Base-by-base conservation (phyloP, 2,329 filamentous ascomycete genomes). In the Colletotrichum plurivorum region DNA sequence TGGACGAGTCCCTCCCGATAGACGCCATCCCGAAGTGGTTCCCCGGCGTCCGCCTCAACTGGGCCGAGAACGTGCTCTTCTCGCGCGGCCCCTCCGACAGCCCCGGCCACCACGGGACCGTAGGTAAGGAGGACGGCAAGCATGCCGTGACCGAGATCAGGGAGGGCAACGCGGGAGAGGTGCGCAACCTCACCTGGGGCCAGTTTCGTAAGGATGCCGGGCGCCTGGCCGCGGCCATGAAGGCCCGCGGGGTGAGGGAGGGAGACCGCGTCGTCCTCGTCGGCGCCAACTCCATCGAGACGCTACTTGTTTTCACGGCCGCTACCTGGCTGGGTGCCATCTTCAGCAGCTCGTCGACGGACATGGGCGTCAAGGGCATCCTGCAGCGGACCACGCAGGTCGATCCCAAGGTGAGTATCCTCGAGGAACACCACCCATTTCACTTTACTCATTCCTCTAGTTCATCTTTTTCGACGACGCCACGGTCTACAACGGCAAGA, bases 401-500 rank as follows among this genome's bases (percentile, higher is more conserved):
- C 69, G 85, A 90, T 72, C 94, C 94, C 4, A 91, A 89, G 82
- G 85, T 87, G 71, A 61, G 46, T 5, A 6, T 18, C 6, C 18
- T 22, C 6, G 1, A 12, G 7, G 46, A 80, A 71, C 15, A 3
- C 25, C 9, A n/a, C 49, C 49, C 12, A 5, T 3, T 15, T 41
- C 18, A 13, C 22, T 22, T 8, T 7, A 43, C 39, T 1, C 5
- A 41, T 22, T 57, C 4, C 12, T 48, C 16, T 1, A 41, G 78
- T 93, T 89, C 76, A 84, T 97, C n/a, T 96, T 97, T 76, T 90
- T 95, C 75, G 94, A 97, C 73, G 94, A 96, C 74, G 89, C 86
- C 45, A 88, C 93, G 0, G 81, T 95, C 3, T 97, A 97, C 73
- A 95, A 95, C 73, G 93, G 93, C 53, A 93, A 93, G 78, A 88